These are phyloP conservation scores for Blastobotrys attinorum DNA, from an alignment of 805 yeast genomes.

Conservation along the genomic window DNA sequence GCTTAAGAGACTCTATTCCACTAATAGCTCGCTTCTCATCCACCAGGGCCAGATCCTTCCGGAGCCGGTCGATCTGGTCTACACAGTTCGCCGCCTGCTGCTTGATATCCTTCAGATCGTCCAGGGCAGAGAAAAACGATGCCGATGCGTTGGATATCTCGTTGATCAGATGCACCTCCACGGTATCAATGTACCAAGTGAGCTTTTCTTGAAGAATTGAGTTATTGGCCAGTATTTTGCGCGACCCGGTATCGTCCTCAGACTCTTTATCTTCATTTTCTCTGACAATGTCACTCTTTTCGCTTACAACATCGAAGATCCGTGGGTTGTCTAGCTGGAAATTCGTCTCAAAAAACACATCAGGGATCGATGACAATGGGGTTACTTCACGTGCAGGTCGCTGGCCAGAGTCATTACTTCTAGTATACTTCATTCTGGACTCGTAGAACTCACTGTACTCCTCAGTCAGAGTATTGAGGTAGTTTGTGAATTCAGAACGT, in stretches of 20 bases:
- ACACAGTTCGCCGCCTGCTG: conserved; percentile 46
- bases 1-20: conserved; percentile 44
- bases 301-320: conserved; percentile 66
- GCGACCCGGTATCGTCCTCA: conserved; percentile 22
- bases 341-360: conserved; percentile 53
- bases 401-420: not conserved
- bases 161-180: conserved; percentile 69
- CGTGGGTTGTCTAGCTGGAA: conserved; percentile 87
- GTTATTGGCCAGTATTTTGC: conserved; percentile 41
- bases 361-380: conserved; percentile 50
- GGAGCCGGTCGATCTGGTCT: conserved; percentile 39
- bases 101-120: conserved; percentile 58
- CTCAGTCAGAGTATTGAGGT: conserved; percentile 35
- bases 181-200: conserved; percentile 74
- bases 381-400: conserved; percentile 12
- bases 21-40: conserved; percentile 43
- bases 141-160: conserved; percentile 82
- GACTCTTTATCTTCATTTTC: conserved; percentile 24
- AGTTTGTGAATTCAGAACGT: conserved; percentile 36
- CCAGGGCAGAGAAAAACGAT: conserved; percentile 77
- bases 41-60: conserved; percentile 36
- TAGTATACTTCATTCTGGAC: conserved; percentile 3
- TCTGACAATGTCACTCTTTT: conserved; percentile 39
- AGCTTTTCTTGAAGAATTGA: conserved; percentile 64
- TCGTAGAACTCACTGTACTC: conserved; percentile 33